A percentile compares a stretch with the other conserved stretches of the same genome.
These are phyloP conservation scores for Mycena belliarum DNA, from an alignment of 768 basidiomycete species.

Conservation along the genomic window DNA sequence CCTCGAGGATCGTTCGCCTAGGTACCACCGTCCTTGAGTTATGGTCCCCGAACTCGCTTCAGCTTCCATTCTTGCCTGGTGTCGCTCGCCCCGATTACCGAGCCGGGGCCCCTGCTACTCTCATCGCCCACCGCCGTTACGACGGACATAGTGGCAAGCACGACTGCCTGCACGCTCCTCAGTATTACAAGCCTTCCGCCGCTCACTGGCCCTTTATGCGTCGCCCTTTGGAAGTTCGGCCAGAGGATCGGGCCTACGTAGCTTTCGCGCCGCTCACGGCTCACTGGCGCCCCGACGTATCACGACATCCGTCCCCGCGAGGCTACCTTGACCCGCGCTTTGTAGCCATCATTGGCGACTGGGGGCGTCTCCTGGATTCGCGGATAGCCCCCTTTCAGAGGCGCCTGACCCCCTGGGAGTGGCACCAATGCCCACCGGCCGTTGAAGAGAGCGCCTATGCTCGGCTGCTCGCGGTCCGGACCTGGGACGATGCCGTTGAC, in stretches of 20 bases:
- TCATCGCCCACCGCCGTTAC: not conserved
- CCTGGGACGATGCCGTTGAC: not conserved
- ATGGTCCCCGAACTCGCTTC: conserved; percentile 3
- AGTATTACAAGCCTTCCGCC: not conserved
- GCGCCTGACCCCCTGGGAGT: too few relatives aligned
- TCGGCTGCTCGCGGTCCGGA: not conserved
- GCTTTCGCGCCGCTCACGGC: not conserved
- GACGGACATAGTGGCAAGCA: not conserved
- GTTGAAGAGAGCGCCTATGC: not conserved
- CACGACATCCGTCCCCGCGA: too few relatives aligned
- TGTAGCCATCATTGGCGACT: too few relatives aligned
- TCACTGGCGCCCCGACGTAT: too few relatives aligned
- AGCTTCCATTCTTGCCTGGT: not conserved
- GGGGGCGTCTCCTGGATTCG: too few relatives aligned
- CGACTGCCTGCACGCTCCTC: not conserved
- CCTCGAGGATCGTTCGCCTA: not conserved
- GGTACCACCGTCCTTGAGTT: not conserved
- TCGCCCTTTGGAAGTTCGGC: not conserved
- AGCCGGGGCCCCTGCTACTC: too few relatives aligned
- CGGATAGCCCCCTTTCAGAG: too few relatives aligned
- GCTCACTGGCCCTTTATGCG: not conserved
- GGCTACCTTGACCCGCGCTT: too few relatives aligned
- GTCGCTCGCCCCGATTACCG: not conserved
- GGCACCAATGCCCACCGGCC: too few relatives aligned
- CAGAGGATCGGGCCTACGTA: not conserved